Evolutionary conservation across 352 stramenopile species (phyloP), one percentile per base, ranked within the genome.

Genomic region (Pythium aristosporum): DNA sequence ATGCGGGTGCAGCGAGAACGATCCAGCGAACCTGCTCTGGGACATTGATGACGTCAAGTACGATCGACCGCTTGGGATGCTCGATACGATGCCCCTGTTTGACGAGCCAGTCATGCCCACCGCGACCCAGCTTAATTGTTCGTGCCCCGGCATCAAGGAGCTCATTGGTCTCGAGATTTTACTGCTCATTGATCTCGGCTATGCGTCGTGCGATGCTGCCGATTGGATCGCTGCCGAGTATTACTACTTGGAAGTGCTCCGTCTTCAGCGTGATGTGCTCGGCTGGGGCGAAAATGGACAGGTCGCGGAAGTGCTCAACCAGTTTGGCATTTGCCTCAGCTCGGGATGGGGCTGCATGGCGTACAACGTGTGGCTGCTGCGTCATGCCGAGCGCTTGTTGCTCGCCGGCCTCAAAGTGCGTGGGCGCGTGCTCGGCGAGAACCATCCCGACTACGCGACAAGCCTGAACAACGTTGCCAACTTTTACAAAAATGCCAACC

Each of bases 401-500:
- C 86, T 89, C 57, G 82, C 76, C 37, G 77, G 78, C 28, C 66
- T 92, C 32, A 56, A 80, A 30, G 90, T 94, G 76, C 82, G 85
- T 21, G 77, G 75, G 57, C 78, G 83, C 2, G 85, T 94, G 13
- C 66, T 92, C 20, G 85, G 83, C 39, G 81, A 87, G 32, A 80
- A 79, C 21, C 85, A 94, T 41, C 80, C 83, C 0, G 85, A 94
- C 61, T 94, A 91, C 55, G 85, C 85, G 10, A 90, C 85, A 15
- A 92, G 82, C 60, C 52, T 94, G 28, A 94, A 94, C 65, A 94
- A 92, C 53, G 66, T 94, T 13, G 85, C 81, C 44, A 94, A 94
- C 56, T 94, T 94, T 53, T 94, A 94, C 73, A 88, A 89, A 52
- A 83, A 89, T 56, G 89, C 64, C 25, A 67, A 67, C 10, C 36